Percentiles rank a stretch among this genome's conserved stretches.
phyloP scores from a whole-genome alignment of 2,329 filamentous ascomycete species.

The Epichloe glyceriae region DNA sequence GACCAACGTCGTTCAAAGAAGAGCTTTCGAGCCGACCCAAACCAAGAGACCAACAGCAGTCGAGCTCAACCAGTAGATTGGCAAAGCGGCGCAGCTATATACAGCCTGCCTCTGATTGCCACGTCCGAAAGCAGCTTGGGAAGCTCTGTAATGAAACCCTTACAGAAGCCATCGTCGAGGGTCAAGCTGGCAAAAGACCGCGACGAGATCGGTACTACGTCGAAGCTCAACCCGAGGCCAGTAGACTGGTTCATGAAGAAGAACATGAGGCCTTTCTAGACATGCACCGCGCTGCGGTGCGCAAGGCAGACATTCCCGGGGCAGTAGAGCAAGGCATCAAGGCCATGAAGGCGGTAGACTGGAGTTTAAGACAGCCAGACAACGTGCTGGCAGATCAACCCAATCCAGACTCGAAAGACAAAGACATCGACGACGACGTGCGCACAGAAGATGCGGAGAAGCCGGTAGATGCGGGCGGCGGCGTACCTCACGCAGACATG shows the following conservation, averaged over 20 bases:
- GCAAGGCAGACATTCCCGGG: neutral
- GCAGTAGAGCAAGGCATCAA: neutral
- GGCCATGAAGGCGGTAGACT: neutral
- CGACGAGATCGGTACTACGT: conserved; percentile 21
- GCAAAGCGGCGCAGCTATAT: conserved; percentile 9
- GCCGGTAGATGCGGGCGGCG: neutral
- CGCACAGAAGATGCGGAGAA: neutral
- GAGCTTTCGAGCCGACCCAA: neutral
- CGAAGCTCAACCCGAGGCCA: conserved; percentile 7
- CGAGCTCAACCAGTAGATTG: neutral
- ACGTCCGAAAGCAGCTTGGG: conserved; percentile 9
- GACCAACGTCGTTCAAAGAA: conserved; percentile 16
- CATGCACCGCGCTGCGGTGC: neutral
- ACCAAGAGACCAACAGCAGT: neutral
- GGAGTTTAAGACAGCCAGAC: neutral
- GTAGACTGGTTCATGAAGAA: conserved; percentile 7
- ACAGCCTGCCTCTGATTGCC: conserved; percentile 12
- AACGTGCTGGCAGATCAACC: neutral
- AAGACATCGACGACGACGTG: neutral
- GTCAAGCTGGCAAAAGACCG: conserved; percentile 5
- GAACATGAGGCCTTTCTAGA: neutral
- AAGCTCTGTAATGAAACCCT: conserved; percentile 10
- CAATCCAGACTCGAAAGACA: neutral
- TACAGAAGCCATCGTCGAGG: conserved; percentile 17
- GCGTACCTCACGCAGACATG: neutral